A percentile compares a stretch with the other conserved stretches of the same genome.
Conservation (phyloP, 768 basidiomycete species). For the Hygrophorus pudorinus region DNA sequence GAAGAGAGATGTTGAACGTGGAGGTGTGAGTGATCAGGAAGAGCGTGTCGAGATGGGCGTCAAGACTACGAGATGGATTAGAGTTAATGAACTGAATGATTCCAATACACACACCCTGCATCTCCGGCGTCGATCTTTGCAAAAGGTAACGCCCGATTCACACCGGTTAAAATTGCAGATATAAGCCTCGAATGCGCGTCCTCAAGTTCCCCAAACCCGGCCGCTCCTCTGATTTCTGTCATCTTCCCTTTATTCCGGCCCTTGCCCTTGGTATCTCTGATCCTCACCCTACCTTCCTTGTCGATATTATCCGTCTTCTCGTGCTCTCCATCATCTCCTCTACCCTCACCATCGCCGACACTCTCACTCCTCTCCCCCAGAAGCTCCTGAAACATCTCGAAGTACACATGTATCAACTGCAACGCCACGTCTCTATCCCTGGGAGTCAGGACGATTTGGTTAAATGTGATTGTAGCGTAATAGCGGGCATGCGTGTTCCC, state of each 20-base stretch:
- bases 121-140: constrained; percentile 69
- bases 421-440: constrained; percentile 66
- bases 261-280: constrained; percentile 21
- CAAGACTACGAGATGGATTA: constrained; percentile 40
- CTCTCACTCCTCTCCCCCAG: constrained; percentile 48
- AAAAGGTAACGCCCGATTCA: constrained; percentile 92
- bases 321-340: constrained; percentile 24
- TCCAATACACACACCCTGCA: constrained; percentile 37
- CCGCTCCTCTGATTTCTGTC: constrained; percentile 40
- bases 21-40: constrained; percentile 93
- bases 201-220: constrained; percentile 65
- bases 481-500: constrained; percentile 74
- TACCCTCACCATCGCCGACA: constrained; percentile 18
- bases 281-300: constrained; percentile 19
- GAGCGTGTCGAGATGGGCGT: constrained; percentile 82
- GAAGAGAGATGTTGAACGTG: constrained; percentile 94
- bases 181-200: constrained; percentile 75
- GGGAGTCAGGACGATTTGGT: constrained; percentile 74
- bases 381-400: constrained; percentile 86
- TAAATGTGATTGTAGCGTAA: constrained; percentile 89
- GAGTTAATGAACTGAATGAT: background rate
- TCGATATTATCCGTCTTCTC: constrained; percentile 25
- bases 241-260: constrained; percentile 28
- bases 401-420: constrained; percentile 82
- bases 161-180: constrained; percentile 85